Evolutionary conservation across 2,329 filamentous ascomycete genomes (phyloP).

Genomic region (Pseudocercospora eumusae): DNA sequence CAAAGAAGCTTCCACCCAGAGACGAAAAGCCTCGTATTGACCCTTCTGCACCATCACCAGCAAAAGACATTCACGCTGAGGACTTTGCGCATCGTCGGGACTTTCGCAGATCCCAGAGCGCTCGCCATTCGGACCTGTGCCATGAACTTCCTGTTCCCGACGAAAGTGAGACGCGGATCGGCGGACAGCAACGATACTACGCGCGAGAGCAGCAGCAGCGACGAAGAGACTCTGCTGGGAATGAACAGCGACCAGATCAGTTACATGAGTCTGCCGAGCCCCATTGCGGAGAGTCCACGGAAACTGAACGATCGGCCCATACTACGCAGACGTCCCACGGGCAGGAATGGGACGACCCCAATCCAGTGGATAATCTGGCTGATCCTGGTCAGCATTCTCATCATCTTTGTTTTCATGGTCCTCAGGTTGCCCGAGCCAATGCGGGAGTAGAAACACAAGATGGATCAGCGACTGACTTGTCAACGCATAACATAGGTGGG

Average conservation of each 20-base stretch:
- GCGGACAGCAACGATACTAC: not conserved
- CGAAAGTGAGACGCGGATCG: not conserved
- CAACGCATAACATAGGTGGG: not conserved
- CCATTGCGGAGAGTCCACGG: not conserved
- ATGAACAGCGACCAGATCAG: not conserved
- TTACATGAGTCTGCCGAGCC: not conserved
- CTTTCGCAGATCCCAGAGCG: not conserved
- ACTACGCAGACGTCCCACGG: not conserved
- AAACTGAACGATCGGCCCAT: not conserved
- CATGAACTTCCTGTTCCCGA: constrained; percentile 3
- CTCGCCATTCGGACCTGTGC: not conserved
- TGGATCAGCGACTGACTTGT: not conserved
- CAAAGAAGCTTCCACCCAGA: not conserved
- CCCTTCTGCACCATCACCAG: not conserved
- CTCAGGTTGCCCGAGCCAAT: not conserved
- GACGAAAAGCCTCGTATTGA: not conserved
- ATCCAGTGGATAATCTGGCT: not conserved
- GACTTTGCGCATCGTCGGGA: not conserved
- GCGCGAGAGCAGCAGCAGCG: not conserved
- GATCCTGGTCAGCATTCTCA: not conserved
- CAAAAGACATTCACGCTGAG: not conserved
- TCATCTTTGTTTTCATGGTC: not conserved
- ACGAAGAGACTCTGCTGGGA: not conserved
- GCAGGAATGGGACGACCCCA: not conserved
- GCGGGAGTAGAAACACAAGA: not conserved